These are phyloP conservation scores for Fusarium agapanthi DNA, from an alignment of 2,329 filamentous ascomycete species.

Conservation along the genomic window DNA sequence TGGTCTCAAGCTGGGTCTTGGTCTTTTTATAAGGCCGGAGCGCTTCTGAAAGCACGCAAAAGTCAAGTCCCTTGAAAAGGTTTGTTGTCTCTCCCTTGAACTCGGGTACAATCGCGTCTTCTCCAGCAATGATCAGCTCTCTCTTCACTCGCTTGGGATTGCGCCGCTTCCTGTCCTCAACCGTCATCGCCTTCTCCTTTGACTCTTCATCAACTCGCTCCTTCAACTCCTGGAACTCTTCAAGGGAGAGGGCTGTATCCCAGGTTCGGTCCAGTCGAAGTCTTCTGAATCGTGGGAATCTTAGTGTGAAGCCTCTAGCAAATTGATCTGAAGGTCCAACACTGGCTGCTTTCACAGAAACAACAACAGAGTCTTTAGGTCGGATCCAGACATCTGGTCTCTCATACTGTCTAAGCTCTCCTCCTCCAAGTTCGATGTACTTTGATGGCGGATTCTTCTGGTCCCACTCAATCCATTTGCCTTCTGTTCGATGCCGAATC, in stretches of 20 bases:
- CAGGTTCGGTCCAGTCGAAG: slow-evolving; percentile 86
- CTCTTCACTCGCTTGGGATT: slow-evolving; percentile 70
- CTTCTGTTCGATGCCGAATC: slow-evolving; percentile 84
- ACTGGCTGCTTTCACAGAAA: slow-evolving; percentile 88
- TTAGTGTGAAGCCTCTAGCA: slow-evolving; percentile 77
- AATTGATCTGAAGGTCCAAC: slow-evolving; percentile 81
- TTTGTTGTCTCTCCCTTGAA: slow-evolving; percentile 68
- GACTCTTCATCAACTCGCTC: slow-evolving; percentile 73
- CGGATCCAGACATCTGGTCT: slow-evolving; percentile 93
- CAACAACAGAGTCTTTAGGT: slow-evolving; percentile 84
- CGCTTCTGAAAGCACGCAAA: slow-evolving; percentile 85
- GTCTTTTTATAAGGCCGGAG: slow-evolving; percentile 73
- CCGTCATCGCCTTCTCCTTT: slow-evolving; percentile 78
- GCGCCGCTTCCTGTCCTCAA: slow-evolving; percentile 71
- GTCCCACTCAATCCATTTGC: slow-evolving; percentile 92
- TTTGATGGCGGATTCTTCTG: slow-evolving; percentile 76
- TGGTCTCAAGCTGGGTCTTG: slow-evolving; percentile 80
- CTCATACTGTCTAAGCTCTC: slow-evolving; percentile 75
- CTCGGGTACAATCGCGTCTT: slow-evolving; percentile 54
- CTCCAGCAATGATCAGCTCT: slow-evolving; percentile 76
- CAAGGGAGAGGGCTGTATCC: slow-evolving; percentile 79
- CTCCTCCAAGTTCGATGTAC: slow-evolving; percentile 84
- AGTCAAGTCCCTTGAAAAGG: slow-evolving; percentile 79
- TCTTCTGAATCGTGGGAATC: slow-evolving; percentile 89
- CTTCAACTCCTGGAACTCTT: slow-evolving; percentile 80